Conservation (phyloP, 108 stramenopile genomes). For the Ochromonas danica region DNA sequence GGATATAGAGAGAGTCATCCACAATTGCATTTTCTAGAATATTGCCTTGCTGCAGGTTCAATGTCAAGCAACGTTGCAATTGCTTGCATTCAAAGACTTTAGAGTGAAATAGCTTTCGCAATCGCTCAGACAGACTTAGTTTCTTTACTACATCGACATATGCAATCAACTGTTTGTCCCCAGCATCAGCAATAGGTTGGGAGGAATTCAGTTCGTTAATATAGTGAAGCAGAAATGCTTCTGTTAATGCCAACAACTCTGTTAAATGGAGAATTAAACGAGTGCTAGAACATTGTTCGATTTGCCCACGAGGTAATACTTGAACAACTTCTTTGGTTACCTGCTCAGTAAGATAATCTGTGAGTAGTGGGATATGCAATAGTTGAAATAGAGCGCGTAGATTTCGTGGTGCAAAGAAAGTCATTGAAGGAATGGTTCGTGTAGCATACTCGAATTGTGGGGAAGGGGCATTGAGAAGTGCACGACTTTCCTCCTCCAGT, state of each 20-base stretch:
- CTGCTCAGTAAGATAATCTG: background rate
- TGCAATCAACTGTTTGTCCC: background rate
- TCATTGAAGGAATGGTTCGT: conserved; percentile 24
- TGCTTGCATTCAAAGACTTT: background rate
- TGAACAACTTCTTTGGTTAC: conserved; percentile 9
- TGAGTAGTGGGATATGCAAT: background rate
- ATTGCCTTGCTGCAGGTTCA: background rate
- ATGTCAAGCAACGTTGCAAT: background rate
- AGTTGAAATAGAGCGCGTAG: conserved; percentile 8
- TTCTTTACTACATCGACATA: background rate
- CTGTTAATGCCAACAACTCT: background rate
- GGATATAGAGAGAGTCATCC: background rate
- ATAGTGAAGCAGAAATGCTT: conserved; percentile 13
- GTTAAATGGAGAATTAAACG: background rate
- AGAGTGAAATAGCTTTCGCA: background rate
- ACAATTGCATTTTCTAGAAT: background rate
- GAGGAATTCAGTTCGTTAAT: conserved; percentile 3
- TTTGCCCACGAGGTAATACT: conserved; percentile 18
- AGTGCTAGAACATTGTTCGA: background rate
- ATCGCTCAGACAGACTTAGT: background rate
- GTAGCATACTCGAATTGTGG: conserved; percentile 5
- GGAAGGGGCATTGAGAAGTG: conserved; percentile 13
- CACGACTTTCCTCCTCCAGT: conserved; percentile 1
- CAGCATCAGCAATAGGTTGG: conserved; percentile 10
- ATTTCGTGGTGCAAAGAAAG: conserved; percentile 24